Conservation (phyloP, 345 rosid genomes). For the Corchorus olitorius region DNA sequence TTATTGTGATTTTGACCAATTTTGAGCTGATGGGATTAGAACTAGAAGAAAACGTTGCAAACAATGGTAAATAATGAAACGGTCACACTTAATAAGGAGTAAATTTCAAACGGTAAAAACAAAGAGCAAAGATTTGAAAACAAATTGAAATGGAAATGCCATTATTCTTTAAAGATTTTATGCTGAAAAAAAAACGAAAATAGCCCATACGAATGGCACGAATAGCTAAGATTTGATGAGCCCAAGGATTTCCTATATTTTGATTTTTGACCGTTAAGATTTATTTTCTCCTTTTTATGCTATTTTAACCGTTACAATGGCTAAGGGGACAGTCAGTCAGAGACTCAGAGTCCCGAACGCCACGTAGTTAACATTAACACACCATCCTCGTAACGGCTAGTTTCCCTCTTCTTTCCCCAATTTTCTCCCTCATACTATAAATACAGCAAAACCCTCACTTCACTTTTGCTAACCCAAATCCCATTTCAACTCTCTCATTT, state of each 20-base stretch:
- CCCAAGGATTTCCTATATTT: neutral
- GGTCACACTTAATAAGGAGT: neutral
- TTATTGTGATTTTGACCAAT: neutral
- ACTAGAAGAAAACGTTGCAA: neutral
- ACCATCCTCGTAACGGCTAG: constrained; percentile 44
- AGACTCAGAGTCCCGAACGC: neutral
- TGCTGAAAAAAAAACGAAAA: no score
- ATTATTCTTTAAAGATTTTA: no score
- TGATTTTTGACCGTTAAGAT: constrained; percentile 19
- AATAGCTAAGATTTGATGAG: neutral
- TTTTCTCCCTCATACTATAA: constrained; percentile 4
- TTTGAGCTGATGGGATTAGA: neutral
- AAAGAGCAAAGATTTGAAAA: no score
- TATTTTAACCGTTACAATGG: constrained; percentile 20
- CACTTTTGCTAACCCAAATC: neutral
- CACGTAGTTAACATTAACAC: constrained; percentile 11
- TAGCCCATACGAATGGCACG: neutral
- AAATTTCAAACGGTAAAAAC: no score
- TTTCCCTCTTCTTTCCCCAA: constrained; percentile 18
- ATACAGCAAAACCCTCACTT: neutral
- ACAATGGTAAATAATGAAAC: neutral
- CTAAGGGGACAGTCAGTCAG: neutral
- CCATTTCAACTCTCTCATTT: neutral
- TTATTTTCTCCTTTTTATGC: neutral
- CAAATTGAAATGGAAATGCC: no score